These are phyloP conservation scores for Wickerhamomyces pijperi DNA, from an alignment of 805 yeast species.

Conservation along the genomic window DNA sequence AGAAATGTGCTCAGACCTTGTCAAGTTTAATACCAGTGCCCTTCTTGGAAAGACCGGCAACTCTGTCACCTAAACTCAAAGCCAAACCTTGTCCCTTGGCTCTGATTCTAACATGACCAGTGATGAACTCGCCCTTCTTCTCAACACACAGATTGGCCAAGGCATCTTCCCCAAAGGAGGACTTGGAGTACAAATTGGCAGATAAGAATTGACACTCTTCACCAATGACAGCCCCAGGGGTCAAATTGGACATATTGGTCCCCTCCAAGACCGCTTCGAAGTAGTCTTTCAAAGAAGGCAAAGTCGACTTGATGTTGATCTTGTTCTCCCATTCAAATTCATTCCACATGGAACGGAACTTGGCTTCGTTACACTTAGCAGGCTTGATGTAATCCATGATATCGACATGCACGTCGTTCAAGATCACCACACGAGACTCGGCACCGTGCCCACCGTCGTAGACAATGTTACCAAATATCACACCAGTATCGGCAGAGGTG, in stretches of 20 bases:
- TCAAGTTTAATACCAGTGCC: background rate
- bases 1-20: conserved; percentile 8
- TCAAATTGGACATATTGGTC: conserved; percentile 89
- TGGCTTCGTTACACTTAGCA: conserved; percentile 77
- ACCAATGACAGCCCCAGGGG: conserved; percentile 85
- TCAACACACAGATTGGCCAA: conserved; percentile 93
- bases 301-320: conserved; percentile 70
- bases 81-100: conserved; percentile 98
- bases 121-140: conserved; percentile 59
- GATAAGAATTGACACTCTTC: conserved; percentile 86
- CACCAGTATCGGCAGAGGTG: conserved; percentile 96
- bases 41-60: conserved; percentile 64
- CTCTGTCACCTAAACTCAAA: conserved; percentile 85
- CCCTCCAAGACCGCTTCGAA: conserved; percentile 65
- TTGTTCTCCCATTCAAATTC: conserved; percentile 99
- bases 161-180: conserved; percentile 96
- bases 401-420: conserved; percentile 91
- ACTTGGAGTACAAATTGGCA: conserved; percentile 85
- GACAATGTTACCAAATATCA: conserved; percentile 91
- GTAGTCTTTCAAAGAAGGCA: conserved; percentile 61
- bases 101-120: conserved; percentile 93
- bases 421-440: conserved; percentile 79
- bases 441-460: conserved; percentile 94
- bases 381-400: conserved; percentile 97
- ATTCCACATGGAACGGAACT: conserved; percentile 97